Base-by-base conservation (phyloP, 2,329 filamentous ascomycete genomes). In the Fusarium sp. region DNA sequence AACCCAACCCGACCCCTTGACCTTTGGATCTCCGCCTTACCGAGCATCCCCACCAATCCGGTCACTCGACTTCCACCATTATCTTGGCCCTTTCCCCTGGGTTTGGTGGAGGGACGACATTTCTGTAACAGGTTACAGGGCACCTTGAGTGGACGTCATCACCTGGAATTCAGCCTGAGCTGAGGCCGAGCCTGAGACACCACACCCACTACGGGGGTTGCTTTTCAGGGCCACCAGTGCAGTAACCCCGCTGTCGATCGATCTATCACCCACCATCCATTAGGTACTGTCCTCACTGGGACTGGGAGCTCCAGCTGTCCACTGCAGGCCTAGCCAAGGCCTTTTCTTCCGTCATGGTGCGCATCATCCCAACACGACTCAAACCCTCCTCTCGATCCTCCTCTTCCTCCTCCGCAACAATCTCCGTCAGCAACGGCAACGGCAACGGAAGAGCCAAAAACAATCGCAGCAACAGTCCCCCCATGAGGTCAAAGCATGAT, bases 311-410 rank as follows among this genome's bases (percentile, higher is more conserved):
- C 63, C 51, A 62, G 65, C 54, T 59, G 41, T 41, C 47, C 47
- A 59, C 41, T 53, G 12, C 37, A 27, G 37, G 61, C 55, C 54
- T 23, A 59, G 55, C 65, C 57, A 53, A 66, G 66, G 68, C 68
- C 55, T 30, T 51, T 55, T 49, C 54, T 57, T 66, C 49, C 71
- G 75, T 74, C 77, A 88, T 88, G 86, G 85, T 87, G 70, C 85
- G 86, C 77, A 87, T 88, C 75, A 84, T 88, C 66, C 86, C 87
- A 59, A 82, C 80, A 66, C 84, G 86, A 55, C 79, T 89, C 40
- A 87, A 87, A 78, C 79, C 82, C 60, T 75, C 74, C 30, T 73
- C 75, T 63, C 76, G 79, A 46, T 78, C 77, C 60, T 78, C 74
- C 27, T 84, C 84, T 21, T 77, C 80, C 61, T 73, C 78, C 47